phyloP scores from a whole-genome alignment of 2,329 filamentous ascomycete genomes.

The Penicillium sp. region DNA sequence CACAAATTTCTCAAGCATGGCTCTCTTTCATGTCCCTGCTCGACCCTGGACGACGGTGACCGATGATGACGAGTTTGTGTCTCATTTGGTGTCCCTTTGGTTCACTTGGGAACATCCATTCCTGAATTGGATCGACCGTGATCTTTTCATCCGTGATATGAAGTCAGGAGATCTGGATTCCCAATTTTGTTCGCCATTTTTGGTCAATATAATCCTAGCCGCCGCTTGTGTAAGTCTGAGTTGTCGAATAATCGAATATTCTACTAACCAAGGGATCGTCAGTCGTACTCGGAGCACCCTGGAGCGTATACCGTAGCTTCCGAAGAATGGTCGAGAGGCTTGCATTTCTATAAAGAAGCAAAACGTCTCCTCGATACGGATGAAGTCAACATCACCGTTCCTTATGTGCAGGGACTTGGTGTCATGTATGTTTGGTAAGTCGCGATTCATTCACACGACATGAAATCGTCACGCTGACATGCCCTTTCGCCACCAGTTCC shows the following conservation, averaged over 20 bases:
- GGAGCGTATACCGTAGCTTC: slow-evolving; percentile 25
- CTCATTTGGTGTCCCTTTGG: slow-evolving; percentile 87
- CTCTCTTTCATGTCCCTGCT: slow-evolving; percentile 28
- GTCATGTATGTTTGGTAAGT: slow-evolving; percentile 36
- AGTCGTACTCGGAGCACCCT: slow-evolving; percentile 36
- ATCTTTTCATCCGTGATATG: slow-evolving; percentile 42
- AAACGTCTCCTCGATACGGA: slow-evolving; percentile 35
- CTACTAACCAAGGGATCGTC: not conserved
- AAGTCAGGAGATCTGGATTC: slow-evolving; percentile 28
- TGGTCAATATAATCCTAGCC: slow-evolving; percentile 40
- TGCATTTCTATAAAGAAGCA: slow-evolving; percentile 41
- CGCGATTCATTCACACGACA: not conserved
- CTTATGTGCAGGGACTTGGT: slow-evolving; percentile 36
- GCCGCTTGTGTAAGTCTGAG: slow-evolving; percentile 34
- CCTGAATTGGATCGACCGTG: slow-evolving; percentile 56
- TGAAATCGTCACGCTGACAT: not conserved
- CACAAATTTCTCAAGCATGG: not conserved
- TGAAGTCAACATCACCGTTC: slow-evolving; percentile 34
- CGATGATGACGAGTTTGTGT: slow-evolving; percentile 72
- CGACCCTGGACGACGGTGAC: slow-evolving; percentile 77
- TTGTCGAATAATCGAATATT: not conserved
- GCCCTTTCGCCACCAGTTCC: slow-evolving; percentile 24
- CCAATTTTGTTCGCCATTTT: slow-evolving; percentile 39
- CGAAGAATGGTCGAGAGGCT: slow-evolving; percentile 26
- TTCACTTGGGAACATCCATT: slow-evolving; percentile 94